Evolutionary conservation across 176 grass and related monocot genomes (phyloP), one percentile per base, ranked within the genome.

Genomic region (Elaeis guineensis): DNA sequence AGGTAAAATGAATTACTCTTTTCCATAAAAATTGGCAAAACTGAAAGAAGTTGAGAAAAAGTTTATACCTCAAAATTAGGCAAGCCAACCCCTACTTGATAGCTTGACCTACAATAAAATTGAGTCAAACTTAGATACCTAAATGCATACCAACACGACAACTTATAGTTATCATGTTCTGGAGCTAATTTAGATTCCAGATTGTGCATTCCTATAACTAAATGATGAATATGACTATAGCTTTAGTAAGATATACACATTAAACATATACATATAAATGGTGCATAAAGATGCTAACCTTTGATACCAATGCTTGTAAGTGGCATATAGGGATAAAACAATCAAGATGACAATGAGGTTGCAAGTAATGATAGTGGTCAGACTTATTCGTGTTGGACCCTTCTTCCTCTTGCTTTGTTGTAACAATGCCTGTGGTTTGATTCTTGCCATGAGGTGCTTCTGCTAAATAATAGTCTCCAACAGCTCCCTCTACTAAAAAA

Each of bases 391-490:
- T 22, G 59, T 17, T 63, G 70, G 70, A 3, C 44, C 59, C 9
- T 63, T 73, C 70, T 55, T 73, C 70, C 39, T 73, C 49, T 73
- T 73, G 60, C 70, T 73, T 24, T 73, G 70, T 44, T 63, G n/a
- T 55, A 73, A 29, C 51, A 73, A 63, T 15, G 58, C 59, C 22
- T 73, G 70, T 18, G 70, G 70, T 63, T 73, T 73, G n/a, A 73
- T 73, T 63, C 30, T 63, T 21, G 70, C 70, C 70, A 73, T 73
- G 4, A 22, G 26, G 19, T 55, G 50, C 50, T 39, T 30, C 59
- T 52, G 8, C 51, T 53, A 63, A 51, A 53, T 5, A 12, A 39
- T 1, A 49, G 24, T 21, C 54, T 39, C 35, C 9, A 12, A 39
- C 35, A 39, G 35, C 8, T 39, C 35, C 30, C 35, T 39, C 8